A percentile compares a stretch with the other conserved stretches of the same genome.
These are phyloP conservation scores for Clarireedia homoeocarpa DNA, from an alignment of 2,329 filamentous ascomycete species.

Conservation along the genomic window DNA sequence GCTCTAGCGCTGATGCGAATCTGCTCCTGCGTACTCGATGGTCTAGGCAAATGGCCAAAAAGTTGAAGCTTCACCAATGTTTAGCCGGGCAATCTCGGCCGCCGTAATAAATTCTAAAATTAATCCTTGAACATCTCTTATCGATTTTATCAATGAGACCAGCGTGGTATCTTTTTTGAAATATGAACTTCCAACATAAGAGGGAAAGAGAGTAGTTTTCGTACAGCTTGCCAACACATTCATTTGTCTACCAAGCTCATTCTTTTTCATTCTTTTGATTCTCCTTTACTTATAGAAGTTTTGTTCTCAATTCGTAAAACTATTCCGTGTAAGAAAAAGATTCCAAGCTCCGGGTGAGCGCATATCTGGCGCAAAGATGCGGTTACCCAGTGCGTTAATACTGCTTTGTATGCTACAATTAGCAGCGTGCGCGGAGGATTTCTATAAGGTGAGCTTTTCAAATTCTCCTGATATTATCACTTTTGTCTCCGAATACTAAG, in stretches of 20 bases:
- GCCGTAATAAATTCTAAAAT: background rate
- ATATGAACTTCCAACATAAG: background rate
- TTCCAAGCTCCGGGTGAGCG: conserved; percentile 13
- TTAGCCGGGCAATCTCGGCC: background rate
- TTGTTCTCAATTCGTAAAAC: background rate
- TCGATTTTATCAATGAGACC: conserved; percentile 8
- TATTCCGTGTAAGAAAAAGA: conserved; percentile 1
- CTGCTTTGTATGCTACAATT: conserved; percentile 48
- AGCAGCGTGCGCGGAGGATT: conserved; percentile 58
- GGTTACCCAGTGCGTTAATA: conserved; percentile 44
- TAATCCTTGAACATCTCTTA: background rate
- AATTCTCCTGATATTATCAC: conserved; percentile 27
- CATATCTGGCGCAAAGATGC: conserved; percentile 34
- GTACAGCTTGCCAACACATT: background rate
- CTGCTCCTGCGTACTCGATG: background rate
- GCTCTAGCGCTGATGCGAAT: background rate
- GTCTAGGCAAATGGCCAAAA: background rate
- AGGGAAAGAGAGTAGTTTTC: background rate
- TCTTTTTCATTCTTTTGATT: background rate
- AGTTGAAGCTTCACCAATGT: background rate
- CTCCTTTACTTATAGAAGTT: background rate
- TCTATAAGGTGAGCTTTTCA: conserved; percentile 59
- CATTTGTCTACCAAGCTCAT: background rate
- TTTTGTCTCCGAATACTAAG: conserved; percentile 11
- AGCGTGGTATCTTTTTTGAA: conserved; percentile 11